Conservation (phyloP, 805 yeast species). For the Myxozyma melibiosi region DNA sequence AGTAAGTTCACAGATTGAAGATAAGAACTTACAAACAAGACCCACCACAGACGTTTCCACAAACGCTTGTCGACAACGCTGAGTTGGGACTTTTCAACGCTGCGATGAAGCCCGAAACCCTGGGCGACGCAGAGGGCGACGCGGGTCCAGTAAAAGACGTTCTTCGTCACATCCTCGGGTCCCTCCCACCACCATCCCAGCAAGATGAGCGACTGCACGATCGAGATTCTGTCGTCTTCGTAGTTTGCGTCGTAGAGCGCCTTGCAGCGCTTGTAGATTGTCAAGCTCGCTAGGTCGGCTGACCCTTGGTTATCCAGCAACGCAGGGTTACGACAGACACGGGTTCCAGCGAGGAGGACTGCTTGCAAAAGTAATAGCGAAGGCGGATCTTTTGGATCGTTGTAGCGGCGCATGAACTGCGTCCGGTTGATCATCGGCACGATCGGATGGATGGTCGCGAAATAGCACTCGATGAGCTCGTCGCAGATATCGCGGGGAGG, state of each 20-base stretch:
- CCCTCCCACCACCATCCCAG: conserved; percentile 76
- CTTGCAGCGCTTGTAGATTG: conserved; percentile 71
- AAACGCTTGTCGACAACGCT: conserved; percentile 50
- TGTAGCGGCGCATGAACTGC: conserved; percentile 60
- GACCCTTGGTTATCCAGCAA: conserved; percentile 51
- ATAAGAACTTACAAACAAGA: conserved; percentile 51
- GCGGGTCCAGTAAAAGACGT: conserved; percentile 69
- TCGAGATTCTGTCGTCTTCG: conserved; percentile 63
- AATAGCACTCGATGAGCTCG: conserved; percentile 63
- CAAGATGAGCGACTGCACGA: conserved; percentile 63
- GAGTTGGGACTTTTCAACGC: conserved; percentile 45
- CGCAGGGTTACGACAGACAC: conserved; percentile 58
- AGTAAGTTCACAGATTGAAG: too few species aligned
- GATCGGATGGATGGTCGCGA: conserved; percentile 64
- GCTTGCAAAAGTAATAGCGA: conserved; percentile 68
- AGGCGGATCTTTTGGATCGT: conserved; percentile 59
- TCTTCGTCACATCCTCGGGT: conserved; percentile 67
- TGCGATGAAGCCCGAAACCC: conserved; percentile 68
- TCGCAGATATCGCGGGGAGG: conserved; percentile 63
- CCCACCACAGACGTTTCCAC: conserved; percentile 78
- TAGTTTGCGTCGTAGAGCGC: conserved; percentile 70
- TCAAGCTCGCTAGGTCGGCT: conserved; percentile 55
- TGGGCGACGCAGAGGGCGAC: conserved; percentile 71
- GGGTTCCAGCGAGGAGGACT: conserved; percentile 67
- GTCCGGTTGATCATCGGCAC: conserved; percentile 68